Evolutionary conservation across 1,284 basidiomycete species (phyloP).

Genomic region (Microbotryum silenes-acaulis): DNA sequence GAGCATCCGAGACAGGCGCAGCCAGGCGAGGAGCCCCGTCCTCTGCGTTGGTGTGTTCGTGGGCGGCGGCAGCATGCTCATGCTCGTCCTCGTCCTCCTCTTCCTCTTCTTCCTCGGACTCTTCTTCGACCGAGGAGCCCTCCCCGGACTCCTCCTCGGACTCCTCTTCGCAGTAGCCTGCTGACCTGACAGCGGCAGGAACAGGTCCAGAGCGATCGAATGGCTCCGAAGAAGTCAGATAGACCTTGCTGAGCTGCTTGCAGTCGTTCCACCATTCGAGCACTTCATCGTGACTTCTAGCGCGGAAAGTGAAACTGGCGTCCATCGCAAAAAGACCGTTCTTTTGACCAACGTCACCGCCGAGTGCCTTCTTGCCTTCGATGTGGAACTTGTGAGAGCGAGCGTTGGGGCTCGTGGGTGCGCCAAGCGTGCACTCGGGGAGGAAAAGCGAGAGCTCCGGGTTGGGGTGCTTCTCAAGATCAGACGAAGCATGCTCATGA

Average conservation of each 20-base stretch:
- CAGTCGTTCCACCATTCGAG: constrained; percentile 99
- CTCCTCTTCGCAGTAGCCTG: constrained; percentile 64
- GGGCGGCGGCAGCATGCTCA: constrained; percentile 29
- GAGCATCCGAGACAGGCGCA: constrained; percentile 27
- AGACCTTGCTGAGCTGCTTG: constrained; percentile 90
- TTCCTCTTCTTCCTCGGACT: constrained; percentile 53
- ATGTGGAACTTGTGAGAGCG: constrained; percentile 95
- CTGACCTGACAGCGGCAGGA: constrained; percentile 80
- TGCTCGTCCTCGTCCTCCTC: constrained; percentile 45
- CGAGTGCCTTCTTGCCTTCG: constrained; percentile 66
- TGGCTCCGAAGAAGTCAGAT: constrained; percentile 85
- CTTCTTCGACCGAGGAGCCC: constrained; percentile 65
- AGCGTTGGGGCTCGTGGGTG: constrained; percentile 62
- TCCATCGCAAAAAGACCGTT: constrained; percentile 45
- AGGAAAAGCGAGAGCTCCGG: constrained; percentile 88
- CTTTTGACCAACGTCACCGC: constrained; percentile 31
- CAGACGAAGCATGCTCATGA: constrained; percentile 58
- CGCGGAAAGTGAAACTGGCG: constrained; percentile 81
- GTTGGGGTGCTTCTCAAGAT: constrained; percentile 54
- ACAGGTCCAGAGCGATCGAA: constrained; percentile 91
- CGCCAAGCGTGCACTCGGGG: constrained; percentile 90
- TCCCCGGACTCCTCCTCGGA: constrained; percentile 62
- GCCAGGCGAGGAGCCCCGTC: constrained; percentile 2
- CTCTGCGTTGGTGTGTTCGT: not conserved
- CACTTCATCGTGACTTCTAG: constrained; percentile 88